Conservation (phyloP, 306 rosid species). For the Senna tora region DNA sequence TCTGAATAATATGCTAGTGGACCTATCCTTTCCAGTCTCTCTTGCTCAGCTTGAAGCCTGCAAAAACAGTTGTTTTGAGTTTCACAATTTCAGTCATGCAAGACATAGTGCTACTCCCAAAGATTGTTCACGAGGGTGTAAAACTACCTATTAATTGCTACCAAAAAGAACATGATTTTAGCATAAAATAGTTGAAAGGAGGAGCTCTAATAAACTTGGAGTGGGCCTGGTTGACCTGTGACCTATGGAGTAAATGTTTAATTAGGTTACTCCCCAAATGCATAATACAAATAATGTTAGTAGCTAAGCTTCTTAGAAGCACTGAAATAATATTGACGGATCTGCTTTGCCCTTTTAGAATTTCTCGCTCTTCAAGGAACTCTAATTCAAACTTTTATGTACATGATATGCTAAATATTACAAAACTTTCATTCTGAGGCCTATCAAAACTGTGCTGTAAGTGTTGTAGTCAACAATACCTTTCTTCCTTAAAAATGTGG, state of each 20-base stretch:
- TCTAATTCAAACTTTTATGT: slow-evolving; percentile 14
- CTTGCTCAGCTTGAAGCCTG: slow-evolving; percentile 89
- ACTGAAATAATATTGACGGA: not conserved
- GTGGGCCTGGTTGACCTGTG: not conserved
- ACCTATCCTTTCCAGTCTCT: slow-evolving; percentile 68
- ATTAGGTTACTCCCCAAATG: not conserved
- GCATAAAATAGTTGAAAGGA: slow-evolving; percentile 11
- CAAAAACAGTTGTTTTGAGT: slow-evolving; percentile 35
- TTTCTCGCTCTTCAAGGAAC: slow-evolving; percentile 30
- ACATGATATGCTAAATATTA: slow-evolving; percentile 26
- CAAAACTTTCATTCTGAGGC: slow-evolving; percentile 29
- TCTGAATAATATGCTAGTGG: slow-evolving; percentile 84
- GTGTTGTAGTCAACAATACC: slow-evolving; percentile 50
- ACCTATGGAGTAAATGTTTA: not conserved
- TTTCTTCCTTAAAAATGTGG: slow-evolving; percentile 90
- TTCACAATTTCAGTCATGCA: slow-evolving; percentile 23
- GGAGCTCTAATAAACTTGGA: slow-evolving; percentile 15
- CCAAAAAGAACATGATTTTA: slow-evolving; percentile 3
- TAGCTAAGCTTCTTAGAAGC: not conserved
- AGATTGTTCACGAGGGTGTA: no score
- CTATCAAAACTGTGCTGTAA: slow-evolving; percentile 14
- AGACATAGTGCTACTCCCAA: slow-evolving; percentile 11
- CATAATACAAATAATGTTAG: not conserved
- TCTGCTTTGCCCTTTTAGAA: slow-evolving; percentile 24
- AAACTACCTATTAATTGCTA: not conserved